Percentiles rank a stretch among this genome's conserved stretches.
Conservation (phyloP, 108 stramenopile genomes). For the Skeletonema potamos region DNA sequence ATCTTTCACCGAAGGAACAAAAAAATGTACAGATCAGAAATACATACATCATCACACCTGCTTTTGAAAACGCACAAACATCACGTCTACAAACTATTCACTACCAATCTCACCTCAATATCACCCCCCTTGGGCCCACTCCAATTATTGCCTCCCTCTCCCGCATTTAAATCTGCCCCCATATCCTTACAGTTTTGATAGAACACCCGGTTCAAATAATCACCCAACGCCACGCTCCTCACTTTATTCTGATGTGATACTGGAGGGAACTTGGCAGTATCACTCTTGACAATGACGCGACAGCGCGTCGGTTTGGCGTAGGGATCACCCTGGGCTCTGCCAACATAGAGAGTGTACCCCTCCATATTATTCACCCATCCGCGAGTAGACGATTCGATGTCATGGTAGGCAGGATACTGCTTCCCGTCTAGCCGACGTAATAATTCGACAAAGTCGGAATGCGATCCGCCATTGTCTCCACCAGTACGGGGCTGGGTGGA, state of each 20-base stretch:
- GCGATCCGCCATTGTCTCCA: constrained; percentile 56
- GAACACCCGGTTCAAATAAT: constrained; percentile 81
- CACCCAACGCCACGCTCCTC: constrained; percentile 72
- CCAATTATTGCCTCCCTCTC: constrained; percentile 24
- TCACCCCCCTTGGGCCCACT: constrained; percentile 81
- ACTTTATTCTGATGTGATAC: constrained; percentile 66
- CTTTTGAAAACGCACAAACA: neutral
- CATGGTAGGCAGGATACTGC: constrained; percentile 89
- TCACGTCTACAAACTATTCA: neutral
- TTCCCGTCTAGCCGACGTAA: constrained; percentile 79
- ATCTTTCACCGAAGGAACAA: constrained; percentile 43
- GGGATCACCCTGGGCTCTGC: constrained; percentile 91
- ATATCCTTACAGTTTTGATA: constrained; percentile 52
- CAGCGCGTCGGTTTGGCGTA: constrained; percentile 92
- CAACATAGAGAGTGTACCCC: constrained; percentile 74
- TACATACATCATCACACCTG: neutral
- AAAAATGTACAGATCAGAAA: neutral
- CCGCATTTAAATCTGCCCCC: constrained; percentile 77
- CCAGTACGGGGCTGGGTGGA: constrained; percentile 14
- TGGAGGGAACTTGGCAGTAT: constrained; percentile 75
- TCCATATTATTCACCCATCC: constrained; percentile 56
- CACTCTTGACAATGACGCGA: constrained; percentile 65
- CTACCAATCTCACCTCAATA: constrained; percentile 46
- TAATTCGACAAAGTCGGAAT: constrained; percentile 58
- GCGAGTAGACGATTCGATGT: constrained; percentile 70